Evolutionary conservation across 2,329 filamentous ascomycete species (phyloP).

Genomic region (Colletotrichum sublineola): DNA sequence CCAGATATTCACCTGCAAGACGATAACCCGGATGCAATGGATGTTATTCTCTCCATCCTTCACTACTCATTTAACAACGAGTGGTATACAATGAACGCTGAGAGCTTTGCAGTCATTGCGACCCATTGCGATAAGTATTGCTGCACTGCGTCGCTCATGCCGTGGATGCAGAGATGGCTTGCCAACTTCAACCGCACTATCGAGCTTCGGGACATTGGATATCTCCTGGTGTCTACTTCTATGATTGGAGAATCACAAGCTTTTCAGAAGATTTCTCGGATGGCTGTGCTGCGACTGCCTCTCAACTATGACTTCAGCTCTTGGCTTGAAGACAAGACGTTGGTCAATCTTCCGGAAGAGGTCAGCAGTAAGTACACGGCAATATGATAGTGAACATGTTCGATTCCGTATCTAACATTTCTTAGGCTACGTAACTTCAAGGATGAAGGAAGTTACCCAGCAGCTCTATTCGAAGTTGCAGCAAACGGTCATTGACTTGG

Average conservation of each 20-base stretch:
- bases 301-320: constrained; percentile 10
- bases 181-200: not conserved
- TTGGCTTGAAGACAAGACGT: not conserved
- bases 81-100: constrained; percentile 3
- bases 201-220: not conserved
- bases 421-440: not conserved
- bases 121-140: constrained; percentile 4
- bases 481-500: not conserved
- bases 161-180: constrained; percentile 8
- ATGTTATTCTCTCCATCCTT: constrained; percentile 9
- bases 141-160: not conserved
- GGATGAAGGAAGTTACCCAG: not conserved
- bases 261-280: not conserved
- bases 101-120: constrained; percentile 1
- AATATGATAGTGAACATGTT: not conserved
- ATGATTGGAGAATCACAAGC: not conserved
- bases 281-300: constrained; percentile 1
- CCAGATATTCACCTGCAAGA: not conserved
- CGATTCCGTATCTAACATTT: not conserved
- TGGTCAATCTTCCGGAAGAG: not conserved
- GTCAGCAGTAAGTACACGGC: not conserved
- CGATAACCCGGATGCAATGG: constrained; percentile 17
- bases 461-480: not conserved
- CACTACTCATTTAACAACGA: not conserved
- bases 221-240: not conserved